phyloP scores from a whole-genome alignment of 306 rosid genomes.

The Quercus parvula region DNA sequence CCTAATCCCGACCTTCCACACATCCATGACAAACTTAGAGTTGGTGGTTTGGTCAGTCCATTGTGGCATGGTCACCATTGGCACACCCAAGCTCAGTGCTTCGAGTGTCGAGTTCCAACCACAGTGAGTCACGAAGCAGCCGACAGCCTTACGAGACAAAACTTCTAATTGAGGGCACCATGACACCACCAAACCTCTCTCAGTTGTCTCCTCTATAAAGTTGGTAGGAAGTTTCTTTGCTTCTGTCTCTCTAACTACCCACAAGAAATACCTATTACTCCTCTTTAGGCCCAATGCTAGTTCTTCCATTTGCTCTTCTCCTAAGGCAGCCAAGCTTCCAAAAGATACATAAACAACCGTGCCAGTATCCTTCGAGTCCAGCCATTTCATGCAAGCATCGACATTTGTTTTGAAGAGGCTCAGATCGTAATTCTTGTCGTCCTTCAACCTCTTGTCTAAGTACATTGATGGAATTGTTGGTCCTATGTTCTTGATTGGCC shows the following conservation, averaged over 20 bases:
- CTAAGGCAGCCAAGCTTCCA: constrained; percentile 8
- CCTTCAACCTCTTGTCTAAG: constrained; percentile 20
- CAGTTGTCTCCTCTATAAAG: not conserved
- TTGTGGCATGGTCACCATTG: constrained; percentile 15
- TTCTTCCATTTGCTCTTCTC: constrained; percentile 23
- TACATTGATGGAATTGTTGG: constrained; percentile 19
- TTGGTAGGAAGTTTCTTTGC: constrained; percentile 8
- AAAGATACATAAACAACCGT: constrained; percentile 12
- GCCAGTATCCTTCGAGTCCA: constrained; percentile 3
- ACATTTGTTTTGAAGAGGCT: constrained; percentile 8
- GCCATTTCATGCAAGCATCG: constrained; percentile 12
- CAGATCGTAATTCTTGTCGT: constrained; percentile 17
- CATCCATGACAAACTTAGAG: constrained; percentile 13
- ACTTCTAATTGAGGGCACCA: constrained; percentile 21
- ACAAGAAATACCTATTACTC: constrained; percentile 2
- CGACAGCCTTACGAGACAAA: not conserved
- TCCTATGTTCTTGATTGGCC: constrained; percentile 16
- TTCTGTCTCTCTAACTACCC: constrained; percentile 20
- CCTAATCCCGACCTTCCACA: constrained; percentile 21
- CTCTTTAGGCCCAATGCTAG: not conserved
- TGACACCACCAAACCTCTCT: constrained; percentile 7
- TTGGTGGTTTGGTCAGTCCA: constrained; percentile 18
- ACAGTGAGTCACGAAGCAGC: constrained; percentile 15
- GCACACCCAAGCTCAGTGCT: constrained; percentile 17
- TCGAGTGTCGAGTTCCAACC: constrained; percentile 24